Evolutionary conservation across 495 filamentous ascomycete genomes (phyloP).

Genomic region (Aeminium ludgeri): DNA sequence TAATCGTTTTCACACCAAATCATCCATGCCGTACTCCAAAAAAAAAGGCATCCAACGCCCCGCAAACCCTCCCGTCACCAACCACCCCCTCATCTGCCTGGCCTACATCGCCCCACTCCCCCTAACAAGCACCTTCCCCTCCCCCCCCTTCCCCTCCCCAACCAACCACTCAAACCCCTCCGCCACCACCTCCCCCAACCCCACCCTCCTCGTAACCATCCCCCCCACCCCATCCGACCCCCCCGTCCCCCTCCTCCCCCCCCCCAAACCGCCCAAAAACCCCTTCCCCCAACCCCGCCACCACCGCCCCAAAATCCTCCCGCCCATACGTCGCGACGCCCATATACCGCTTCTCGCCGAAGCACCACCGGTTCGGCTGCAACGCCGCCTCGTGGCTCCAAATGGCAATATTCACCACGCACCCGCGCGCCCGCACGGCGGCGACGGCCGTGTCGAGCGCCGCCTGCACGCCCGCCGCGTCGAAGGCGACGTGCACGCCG

Average conservation of each 20-base stretch:
- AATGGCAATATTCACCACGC: conserved; percentile 44
- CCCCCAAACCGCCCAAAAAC: too few species aligned
- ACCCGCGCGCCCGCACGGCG: conserved; percentile 35
- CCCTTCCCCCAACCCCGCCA: conserved; percentile 37
- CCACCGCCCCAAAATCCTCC: conserved; percentile 37
- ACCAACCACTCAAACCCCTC: conserved; percentile 40
- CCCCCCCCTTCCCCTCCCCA: conserved; percentile 38
- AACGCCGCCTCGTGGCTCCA: conserved; percentile 39
- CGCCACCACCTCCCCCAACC: conserved; percentile 38
- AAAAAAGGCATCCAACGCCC: too few species aligned
- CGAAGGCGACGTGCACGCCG: conserved; percentile 40
- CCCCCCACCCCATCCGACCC: conserved; percentile 31
- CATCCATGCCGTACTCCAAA: too few species aligned
- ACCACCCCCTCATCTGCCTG: background rate
- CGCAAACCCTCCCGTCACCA: background rate
- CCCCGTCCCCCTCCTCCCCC: too few species aligned
- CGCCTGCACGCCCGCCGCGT: conserved; percentile 39
- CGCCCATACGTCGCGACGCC: conserved; percentile 38
- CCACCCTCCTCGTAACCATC: conserved; percentile 43
- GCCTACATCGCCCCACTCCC: too few species aligned
- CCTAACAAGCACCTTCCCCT: conserved; percentile 44
- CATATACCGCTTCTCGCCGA: conserved; percentile 40
- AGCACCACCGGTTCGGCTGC: conserved; percentile 35
- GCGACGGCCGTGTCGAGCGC: conserved; percentile 34
- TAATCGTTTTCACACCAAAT: too few species aligned